phyloP scores from a whole-genome alignment of 2,329 filamentous ascomycete genomes.

The Fusarium tuaranense region DNA sequence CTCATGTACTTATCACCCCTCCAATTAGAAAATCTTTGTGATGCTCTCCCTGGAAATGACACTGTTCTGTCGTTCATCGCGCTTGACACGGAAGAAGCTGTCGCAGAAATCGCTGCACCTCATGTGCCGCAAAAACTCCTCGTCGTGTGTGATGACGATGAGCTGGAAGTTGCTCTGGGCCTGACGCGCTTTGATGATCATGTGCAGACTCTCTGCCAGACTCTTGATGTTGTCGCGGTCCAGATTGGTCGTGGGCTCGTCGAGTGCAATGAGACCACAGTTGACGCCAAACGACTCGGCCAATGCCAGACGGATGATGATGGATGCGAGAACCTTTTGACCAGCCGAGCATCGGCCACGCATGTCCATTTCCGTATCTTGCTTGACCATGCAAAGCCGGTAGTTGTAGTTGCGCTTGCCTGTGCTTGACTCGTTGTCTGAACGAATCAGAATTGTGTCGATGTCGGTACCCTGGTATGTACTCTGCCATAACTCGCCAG shows the following conservation, averaged over 20 bases:
- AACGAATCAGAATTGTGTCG: constrained; percentile 94
- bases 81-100: constrained; percentile 87
- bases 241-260: constrained; percentile 97
- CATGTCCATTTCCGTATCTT: constrained; percentile 99
- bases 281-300: constrained; percentile 97
- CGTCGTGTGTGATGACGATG: constrained; percentile 98
- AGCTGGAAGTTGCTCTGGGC: constrained; percentile 96
- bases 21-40: constrained; percentile 56
- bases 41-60: constrained; percentile 80
- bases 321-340: constrained; percentile 95
- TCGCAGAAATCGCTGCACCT: constrained; percentile 93
- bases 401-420: constrained; percentile 94
- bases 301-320: constrained; percentile 95
- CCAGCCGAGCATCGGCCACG: constrained; percentile 95
- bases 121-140: constrained; percentile 95
- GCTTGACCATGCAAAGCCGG: constrained; percentile 97
- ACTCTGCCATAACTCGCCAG: constrained; percentile 95
- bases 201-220: constrained; percentile 84
- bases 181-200: constrained; percentile 86
- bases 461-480: constrained; percentile 98
- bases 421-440: constrained; percentile 81
- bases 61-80: constrained; percentile 88
- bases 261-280: constrained; percentile 94
- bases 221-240: constrained; percentile 95
- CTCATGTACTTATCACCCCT: neutral